Conservation (phyloP, 2,329 filamentous ascomycete genomes). For the Monosporascus sp. region DNA sequence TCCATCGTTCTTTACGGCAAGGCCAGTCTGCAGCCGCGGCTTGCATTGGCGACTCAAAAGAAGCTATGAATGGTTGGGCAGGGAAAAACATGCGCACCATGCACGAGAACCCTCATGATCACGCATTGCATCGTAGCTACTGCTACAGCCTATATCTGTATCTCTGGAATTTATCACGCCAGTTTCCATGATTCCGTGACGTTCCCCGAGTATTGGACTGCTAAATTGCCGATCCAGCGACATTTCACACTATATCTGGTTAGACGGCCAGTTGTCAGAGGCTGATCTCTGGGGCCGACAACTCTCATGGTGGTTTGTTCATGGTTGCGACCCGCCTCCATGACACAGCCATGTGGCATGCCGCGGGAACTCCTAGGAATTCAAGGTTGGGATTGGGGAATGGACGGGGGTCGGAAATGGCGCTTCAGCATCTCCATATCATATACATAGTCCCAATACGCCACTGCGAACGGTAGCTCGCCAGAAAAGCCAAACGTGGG, state of each 20-base stretch:
- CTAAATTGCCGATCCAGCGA: background rate
- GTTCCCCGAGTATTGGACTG: background rate
- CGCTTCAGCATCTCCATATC: background rate
- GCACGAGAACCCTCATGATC: background rate
- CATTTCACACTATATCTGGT: background rate
- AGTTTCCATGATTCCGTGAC: background rate
- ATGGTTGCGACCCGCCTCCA: background rate
- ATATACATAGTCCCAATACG: background rate
- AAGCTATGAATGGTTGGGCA: background rate
- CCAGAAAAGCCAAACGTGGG: background rate
- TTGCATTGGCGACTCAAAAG: background rate
- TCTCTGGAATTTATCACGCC: background rate
- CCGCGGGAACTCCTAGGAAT: background rate
- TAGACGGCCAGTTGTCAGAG: constrained; percentile 1
- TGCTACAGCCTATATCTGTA: too few species aligned
- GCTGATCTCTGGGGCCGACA: background rate
- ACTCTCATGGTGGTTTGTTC: background rate
- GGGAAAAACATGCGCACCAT: background rate
- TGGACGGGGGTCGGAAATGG: background rate
- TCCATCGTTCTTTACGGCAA: background rate
- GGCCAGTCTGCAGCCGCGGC: background rate
- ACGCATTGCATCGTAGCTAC: background rate
- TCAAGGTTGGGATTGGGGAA: too few species aligned
- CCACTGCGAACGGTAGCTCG: background rate
- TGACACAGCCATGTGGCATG: background rate